Conservation (phyloP, 129 eudicot species). For the Artemisia annua region DNA sequence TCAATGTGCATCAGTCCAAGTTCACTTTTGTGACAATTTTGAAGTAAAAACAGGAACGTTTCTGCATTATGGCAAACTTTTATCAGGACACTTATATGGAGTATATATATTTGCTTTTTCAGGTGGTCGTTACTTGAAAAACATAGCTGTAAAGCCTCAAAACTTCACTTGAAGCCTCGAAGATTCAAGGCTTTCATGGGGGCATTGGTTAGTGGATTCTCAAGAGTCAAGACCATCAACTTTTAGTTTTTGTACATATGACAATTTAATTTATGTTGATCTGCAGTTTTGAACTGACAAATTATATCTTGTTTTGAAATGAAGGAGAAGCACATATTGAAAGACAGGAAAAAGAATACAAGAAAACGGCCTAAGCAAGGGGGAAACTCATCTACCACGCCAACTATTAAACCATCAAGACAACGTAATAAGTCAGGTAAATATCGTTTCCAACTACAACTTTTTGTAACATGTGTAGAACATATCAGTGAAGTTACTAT, state of each 20-base stretch:
- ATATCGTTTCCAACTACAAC: neutral
- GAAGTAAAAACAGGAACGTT: too few relatives aligned
- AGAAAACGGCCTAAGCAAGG: constrained; percentile 55
- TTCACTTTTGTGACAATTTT: too few relatives aligned
- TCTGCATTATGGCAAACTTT: neutral
- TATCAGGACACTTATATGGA: neutral
- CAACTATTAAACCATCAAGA: constrained; percentile 45
- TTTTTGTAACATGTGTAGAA: neutral
- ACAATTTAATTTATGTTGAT: neutral
- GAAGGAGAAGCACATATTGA: constrained; percentile 80
- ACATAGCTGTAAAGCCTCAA: constrained; percentile 81
- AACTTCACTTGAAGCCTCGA: constrained; percentile 87
- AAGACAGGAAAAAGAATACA: constrained; percentile 69
- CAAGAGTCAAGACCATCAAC: neutral
- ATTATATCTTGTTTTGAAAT: constrained; percentile 34
- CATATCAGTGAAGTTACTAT: too few relatives aligned
- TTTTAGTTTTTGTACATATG: neutral
- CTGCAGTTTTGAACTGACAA: constrained; percentile 10
- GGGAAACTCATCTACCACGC: constrained; percentile 49
- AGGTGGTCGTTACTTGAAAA: constrained; percentile 93
- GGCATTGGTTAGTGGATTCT: constrained; percentile 59
- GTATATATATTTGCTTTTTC: constrained; percentile 11
- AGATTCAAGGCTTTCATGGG: constrained; percentile 76
- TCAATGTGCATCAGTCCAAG: neutral
- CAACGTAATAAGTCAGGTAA: constrained; percentile 54